Evolutionary conservation across 2,329 filamentous ascomycete genomes (phyloP).

Genomic region (Cladophialophora yegresii): DNA sequence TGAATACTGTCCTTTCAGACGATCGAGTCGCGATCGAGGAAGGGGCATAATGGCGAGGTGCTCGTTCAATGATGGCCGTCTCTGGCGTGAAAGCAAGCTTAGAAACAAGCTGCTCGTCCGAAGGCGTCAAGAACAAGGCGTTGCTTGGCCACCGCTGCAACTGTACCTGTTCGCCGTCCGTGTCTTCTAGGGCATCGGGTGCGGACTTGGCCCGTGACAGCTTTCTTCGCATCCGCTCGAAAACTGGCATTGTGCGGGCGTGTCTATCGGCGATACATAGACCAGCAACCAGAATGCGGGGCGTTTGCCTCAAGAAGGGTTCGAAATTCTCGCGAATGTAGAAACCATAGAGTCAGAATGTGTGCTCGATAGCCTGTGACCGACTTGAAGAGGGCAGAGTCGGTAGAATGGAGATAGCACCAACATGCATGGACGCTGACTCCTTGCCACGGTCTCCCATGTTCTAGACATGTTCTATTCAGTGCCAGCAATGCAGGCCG

Average conservation of each 20-base stretch:
- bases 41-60: slow-evolving; percentile 25
- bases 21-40: slow-evolving; percentile 30
- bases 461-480: background rate
- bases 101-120: slow-evolving; percentile 35
- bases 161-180: slow-evolving; percentile 13
- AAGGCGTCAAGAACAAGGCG: slow-evolving; percentile 32
- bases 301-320: background rate
- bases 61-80: slow-evolving; percentile 32
- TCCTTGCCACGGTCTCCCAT: slow-evolving; percentile 1
- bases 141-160: slow-evolving; percentile 25
- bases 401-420: background rate
- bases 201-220: slow-evolving; percentile 34
- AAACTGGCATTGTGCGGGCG: slow-evolving; percentile 22
- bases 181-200: slow-evolving; percentile 3
- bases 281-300: slow-evolving; percentile 7
- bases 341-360: background rate
- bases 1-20: slow-evolving; percentile 36
- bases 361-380: background rate
- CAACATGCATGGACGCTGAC: background rate
- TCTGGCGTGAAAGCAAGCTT: slow-evolving; percentile 33
- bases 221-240: slow-evolving; percentile 28
- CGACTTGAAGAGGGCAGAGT: background rate
- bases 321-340: background rate
- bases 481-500: background rate
- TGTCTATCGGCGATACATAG: background rate